Evolutionary conservation across 768 basidiomycete species (phyloP).

Genomic region (Boletus tomentosulus): DNA sequence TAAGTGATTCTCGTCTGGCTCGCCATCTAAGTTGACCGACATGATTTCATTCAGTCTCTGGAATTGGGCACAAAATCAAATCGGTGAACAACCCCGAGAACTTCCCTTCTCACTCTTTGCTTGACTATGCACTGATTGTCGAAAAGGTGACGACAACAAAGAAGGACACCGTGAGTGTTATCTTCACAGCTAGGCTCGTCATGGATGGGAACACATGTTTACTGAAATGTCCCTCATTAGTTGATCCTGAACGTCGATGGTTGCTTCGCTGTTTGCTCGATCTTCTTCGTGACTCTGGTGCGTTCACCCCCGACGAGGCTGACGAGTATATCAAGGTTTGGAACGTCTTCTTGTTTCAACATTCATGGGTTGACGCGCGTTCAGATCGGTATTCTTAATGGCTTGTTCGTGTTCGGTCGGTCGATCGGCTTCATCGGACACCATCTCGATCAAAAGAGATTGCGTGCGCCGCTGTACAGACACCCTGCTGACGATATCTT

Average conservation of each 20-base stretch:
- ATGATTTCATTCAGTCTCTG: conserved; percentile 56
- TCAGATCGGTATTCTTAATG: conserved; percentile 87
- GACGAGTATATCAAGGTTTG: conserved; percentile 89
- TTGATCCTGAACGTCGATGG: conserved; percentile 97
- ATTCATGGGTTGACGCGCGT: not conserved
- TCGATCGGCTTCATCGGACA: conserved; percentile 98
- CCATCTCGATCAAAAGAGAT: conserved; percentile 94
- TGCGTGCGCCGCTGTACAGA: conserved; percentile 89
- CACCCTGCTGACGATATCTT: conserved; percentile 95
- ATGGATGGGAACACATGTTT: not conserved
- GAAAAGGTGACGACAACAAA: conserved; percentile 97
- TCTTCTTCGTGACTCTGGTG: conserved; percentile 85
- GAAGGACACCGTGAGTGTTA: conserved; percentile 76
- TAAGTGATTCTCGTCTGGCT: conserved; percentile 35
- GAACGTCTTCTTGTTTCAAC: not conserved
- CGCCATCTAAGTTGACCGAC: conserved; percentile 3
- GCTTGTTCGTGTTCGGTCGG: conserved; percentile 94
- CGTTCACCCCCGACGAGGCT: conserved; percentile 93
- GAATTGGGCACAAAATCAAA: conserved; percentile 99
- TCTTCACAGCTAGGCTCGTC: not conserved
- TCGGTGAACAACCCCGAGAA: conserved; percentile 94
- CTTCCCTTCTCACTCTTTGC: conserved; percentile 91
- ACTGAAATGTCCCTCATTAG: conserved; percentile 29
- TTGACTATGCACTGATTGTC: conserved; percentile 93
- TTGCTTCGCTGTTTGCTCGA: conserved; percentile 93